Evolutionary conservation across 345 rosid genomes (phyloP).

Genomic region (Turnera subulata): DNA sequence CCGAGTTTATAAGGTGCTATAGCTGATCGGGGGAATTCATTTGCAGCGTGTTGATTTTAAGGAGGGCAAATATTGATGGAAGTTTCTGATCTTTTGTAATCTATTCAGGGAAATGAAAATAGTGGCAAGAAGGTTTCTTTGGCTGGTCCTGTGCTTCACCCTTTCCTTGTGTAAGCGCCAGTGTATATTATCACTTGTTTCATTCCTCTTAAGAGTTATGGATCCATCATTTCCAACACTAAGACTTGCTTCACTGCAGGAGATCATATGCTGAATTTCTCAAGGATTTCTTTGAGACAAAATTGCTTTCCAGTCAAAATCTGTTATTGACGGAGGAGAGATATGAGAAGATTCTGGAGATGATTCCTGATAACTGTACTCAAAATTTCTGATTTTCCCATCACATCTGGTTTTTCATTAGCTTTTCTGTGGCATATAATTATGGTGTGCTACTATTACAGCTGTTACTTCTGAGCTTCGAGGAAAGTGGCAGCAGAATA

Average conservation of each 20-base stretch:
- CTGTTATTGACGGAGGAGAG: slow-evolving; percentile 66
- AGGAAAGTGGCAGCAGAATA: slow-evolving; percentile 67
- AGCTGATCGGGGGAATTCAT: slow-evolving; percentile 1
- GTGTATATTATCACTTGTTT: slow-evolving; percentile 1
- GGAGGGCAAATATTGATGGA: slow-evolving; percentile 3
- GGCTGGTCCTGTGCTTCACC: slow-evolving; percentile 68
- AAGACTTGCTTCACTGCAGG: slow-evolving; percentile 39
- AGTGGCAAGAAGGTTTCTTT: slow-evolving; percentile 67
- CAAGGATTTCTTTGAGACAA: slow-evolving; percentile 63
- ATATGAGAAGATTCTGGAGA: slow-evolving; percentile 75
- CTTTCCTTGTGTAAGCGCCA: slow-evolving; percentile 73
- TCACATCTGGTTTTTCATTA: neutral
- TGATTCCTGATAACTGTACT: slow-evolving; percentile 83
- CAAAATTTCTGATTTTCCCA: neutral
- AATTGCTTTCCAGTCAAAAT: slow-evolving; percentile 57
- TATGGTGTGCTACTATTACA: slow-evolving; percentile 13
- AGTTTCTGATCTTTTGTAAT: slow-evolving; percentile 10
- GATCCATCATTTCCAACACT: slow-evolving; percentile 9
- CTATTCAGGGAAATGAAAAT: slow-evolving; percentile 78
- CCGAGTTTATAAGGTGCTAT: slow-evolving; percentile 66
- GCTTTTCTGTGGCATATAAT: slow-evolving; percentile 5
- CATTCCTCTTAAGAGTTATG: slow-evolving; percentile 1
- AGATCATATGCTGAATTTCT: slow-evolving; percentile 79
- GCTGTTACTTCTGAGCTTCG: slow-evolving; percentile 78
- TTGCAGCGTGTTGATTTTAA: slow-evolving; percentile 2